phyloP scores from a whole-genome alignment of 495 filamentous ascomycete species.

The Hypoxylon fuscum region DNA sequence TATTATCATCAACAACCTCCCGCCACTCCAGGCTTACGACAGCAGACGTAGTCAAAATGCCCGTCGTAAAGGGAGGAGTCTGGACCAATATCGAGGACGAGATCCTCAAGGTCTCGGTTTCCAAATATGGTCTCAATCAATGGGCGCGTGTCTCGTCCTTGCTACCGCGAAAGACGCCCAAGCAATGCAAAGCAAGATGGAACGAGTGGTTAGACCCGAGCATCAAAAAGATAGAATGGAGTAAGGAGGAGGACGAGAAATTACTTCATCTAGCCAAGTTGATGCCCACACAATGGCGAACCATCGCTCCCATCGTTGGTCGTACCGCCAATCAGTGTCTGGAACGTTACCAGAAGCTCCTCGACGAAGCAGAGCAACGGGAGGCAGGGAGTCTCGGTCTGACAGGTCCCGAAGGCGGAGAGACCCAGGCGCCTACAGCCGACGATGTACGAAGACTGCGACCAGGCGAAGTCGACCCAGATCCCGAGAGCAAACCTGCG shows the following conservation, averaged over 20 bases:
- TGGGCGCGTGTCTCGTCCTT: constrained; percentile 99
- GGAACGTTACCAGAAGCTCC: constrained; percentile 93
- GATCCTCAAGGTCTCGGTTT: constrained; percentile 94
- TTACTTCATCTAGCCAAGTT: constrained; percentile 94
- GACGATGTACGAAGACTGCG: constrained; percentile 91
- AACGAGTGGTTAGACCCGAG: constrained; percentile 97
- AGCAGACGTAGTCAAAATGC: constrained; percentile 67
- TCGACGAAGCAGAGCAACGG: constrained; percentile 93
- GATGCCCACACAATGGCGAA: constrained; percentile 99
- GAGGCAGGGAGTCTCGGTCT: constrained; percentile 84
- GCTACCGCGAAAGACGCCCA: constrained; percentile 95
- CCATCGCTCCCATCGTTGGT: constrained; percentile 95
- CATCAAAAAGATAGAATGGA: constrained; percentile 99
- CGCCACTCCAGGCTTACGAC: background rate
- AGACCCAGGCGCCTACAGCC: constrained; percentile 86
- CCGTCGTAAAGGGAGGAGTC: constrained; percentile 97
- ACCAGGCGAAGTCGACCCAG: constrained; percentile 94
- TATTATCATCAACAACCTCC: constrained; percentile 1
- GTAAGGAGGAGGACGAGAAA: constrained; percentile 98
- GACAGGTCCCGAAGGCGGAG: constrained; percentile 85
- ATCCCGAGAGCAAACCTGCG: constrained; percentile 96
- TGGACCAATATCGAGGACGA: constrained; percentile 88
- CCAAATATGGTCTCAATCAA: constrained; percentile 97
- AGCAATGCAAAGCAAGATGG: constrained; percentile 99
- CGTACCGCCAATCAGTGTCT: constrained; percentile 96